Base-by-base conservation (phyloP, 345 rosid species). In the Eutrema heterophyllum region DNA sequence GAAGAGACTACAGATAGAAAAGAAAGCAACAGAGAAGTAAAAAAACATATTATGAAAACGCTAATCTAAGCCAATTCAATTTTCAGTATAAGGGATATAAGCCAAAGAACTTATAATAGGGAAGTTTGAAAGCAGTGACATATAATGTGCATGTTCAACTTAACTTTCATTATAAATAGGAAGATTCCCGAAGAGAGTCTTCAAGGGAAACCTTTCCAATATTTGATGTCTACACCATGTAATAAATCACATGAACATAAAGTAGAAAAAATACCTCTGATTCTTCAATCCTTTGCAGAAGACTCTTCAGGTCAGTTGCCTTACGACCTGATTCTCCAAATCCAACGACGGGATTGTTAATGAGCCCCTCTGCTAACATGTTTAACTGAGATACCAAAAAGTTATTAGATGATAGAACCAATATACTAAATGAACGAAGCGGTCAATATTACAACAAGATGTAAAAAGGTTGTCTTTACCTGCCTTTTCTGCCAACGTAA, bases 401-500 rank as follows among this genome's bases (percentile, higher is more conserved):
- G 32, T 71, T 43, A 26, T 65, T n/a, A 68, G 67, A 75, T 51
- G 67, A 73, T 27, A 43, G 41, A 54, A 68, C 50, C 58, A 51
- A 40, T 55, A 71, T 55, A 65, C 52, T 56, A 68, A 48, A 64
- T 71, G 41, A 64, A 62, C 68, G 59, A 67, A 61, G 78, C 27
- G 33, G 38, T 30, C 51, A 14, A 40, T 27, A 61, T 33, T 58
- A 43, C 44, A 53, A 59, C 68, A 58, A 45, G 67, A 21, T 48
- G 60, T 21, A 40, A 76, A 54, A 72, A 29, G 66, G 46, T 38
- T 70, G 71, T 68, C 77, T 81, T 80, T 83, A 89, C 99, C 97
- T 92, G 99, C 90, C 99, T 92, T 81, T 88, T 95, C 84, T 95
- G 99, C 97, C 99, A 95, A 68, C 88, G 90, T 77, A 95, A 85